Conservation (phyloP, 768 basidiomycete species). For the Sistotremastrum niveocremeum region DNA sequence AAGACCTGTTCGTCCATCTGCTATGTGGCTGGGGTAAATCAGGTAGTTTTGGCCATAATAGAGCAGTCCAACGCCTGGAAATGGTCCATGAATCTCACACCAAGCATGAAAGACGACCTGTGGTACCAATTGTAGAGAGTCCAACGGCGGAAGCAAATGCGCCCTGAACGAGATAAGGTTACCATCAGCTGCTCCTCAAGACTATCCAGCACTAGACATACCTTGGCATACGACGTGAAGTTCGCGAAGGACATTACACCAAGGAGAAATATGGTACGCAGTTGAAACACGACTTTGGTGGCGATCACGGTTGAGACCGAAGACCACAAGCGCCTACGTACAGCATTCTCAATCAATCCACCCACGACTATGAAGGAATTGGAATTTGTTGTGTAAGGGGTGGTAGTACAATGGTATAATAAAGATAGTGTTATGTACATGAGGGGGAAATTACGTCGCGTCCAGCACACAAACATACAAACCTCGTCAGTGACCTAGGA, state of each 20-base stretch:
- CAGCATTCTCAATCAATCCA: too few species aligned
- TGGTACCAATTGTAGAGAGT: slow-evolving; percentile 21
- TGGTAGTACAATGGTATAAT: too few species aligned
- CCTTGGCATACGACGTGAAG: neutral
- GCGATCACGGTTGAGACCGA: too few species aligned
- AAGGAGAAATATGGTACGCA: too few species aligned
- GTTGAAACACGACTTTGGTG: too few species aligned
- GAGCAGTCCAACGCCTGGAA: slow-evolving; percentile 53
- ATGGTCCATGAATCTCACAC: neutral
- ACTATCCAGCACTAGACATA: neutral
- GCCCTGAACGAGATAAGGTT: slow-evolving; percentile 14
- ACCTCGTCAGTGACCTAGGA: too few species aligned
- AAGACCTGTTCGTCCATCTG: slow-evolving; percentile 68
- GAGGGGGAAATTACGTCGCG: too few species aligned
- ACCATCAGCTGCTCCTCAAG: neutral
- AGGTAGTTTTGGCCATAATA: slow-evolving; percentile 81
- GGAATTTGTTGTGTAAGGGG: too few species aligned
- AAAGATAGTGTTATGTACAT: too few species aligned
- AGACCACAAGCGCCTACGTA: too few species aligned
- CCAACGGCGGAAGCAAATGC: slow-evolving; percentile 24
- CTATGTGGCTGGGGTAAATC: slow-evolving; percentile 76
- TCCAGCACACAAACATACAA: too few species aligned
- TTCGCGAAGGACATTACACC: neutral
- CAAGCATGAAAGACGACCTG: neutral
- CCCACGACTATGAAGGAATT: too few species aligned